Evolutionary conservation across 768 basidiomycete species (phyloP), one percentile per base, ranked within the genome.

Genomic region (Rhodotorula sphaerocarpa): DNA sequence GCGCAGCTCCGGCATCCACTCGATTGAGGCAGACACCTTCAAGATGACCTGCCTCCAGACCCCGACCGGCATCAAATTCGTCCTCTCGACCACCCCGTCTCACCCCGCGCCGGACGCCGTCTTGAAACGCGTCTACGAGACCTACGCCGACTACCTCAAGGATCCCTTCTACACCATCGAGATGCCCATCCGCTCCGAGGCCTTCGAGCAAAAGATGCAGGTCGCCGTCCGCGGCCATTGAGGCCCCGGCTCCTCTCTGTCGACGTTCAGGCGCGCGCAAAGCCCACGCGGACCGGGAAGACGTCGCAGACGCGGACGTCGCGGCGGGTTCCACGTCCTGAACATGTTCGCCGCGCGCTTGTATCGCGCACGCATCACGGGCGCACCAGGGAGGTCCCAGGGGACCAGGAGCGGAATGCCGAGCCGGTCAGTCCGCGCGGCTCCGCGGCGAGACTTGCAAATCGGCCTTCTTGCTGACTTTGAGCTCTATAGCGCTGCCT

Each of bases 121-220:
- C 27, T 78, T 99, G 44, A 85, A 86, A 71, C 88, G 84, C 74
- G 84, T 90, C 50, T 97, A 97, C 75, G 90, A 96, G 74, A 83
- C 82, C 25, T 99, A 96, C 74, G 82, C 92, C 1, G 95, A 97
- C 73, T 84, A 87, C 2, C 93, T 96, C 89, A 96, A 97, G 79
- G 96, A 96, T 73, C 95, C 95, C 1, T 99, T 99, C 76, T 90
- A 97, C 75, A 93, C 90, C 9, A 88, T 87, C n/a, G 95, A 97
- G 75, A 99, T 97, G 93, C 95, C 95, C 3, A 91, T 97, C 68
- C 83, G 95, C 50, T 90, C 80, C 47, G 88, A 90, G 70, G 83
- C 82, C 23, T 97, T 97, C 73, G 93, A 97, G 72, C 77, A 46
- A 5, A 73, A 72, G 63, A 70, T 79, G 56, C 63, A 70, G 23